These are phyloP conservation scores for Myxozyma sirexii DNA, from an alignment of 805 yeast species.

Conservation along the genomic window DNA sequence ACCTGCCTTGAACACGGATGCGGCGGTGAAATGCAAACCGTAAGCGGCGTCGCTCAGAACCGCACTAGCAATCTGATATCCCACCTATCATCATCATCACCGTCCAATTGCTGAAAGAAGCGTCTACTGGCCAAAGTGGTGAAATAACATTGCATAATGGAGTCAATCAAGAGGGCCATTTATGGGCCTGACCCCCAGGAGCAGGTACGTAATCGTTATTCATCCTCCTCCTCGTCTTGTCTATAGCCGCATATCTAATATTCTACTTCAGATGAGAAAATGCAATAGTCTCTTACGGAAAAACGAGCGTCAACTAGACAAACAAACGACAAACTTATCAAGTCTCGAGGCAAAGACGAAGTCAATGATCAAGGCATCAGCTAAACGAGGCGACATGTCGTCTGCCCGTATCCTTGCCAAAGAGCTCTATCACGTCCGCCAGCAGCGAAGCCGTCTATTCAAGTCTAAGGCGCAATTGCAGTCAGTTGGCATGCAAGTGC, in stretches of 20 bases:
- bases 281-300: constrained; percentile 79
- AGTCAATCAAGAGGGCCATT: constrained; percentile 77
- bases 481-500: constrained; percentile 83
- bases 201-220: constrained; percentile 52
- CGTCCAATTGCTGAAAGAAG: not conserved
- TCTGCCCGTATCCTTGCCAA: constrained; percentile 78
- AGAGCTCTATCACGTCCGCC: constrained; percentile 72
- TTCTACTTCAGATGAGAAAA: constrained; percentile 52
- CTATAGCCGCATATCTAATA: not conserved
- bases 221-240: not conserved
- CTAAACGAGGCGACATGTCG: constrained; percentile 73
- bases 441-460: constrained; percentile 72
- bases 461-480: constrained; percentile 84
- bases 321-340: constrained; percentile 65
- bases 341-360: constrained; percentile 75
- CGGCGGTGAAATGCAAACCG: no score
- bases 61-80: not conserved
- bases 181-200: constrained; percentile 98
- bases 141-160: constrained; percentile 54
- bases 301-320: constrained; percentile 81
- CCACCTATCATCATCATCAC: not conserved
- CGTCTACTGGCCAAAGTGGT: not conserved
- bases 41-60: no score
- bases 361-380: constrained; percentile 69
- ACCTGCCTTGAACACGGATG: no score